Base-by-base conservation (phyloP, 805 yeast genomes). In the Suhomyces sp. region DNA sequence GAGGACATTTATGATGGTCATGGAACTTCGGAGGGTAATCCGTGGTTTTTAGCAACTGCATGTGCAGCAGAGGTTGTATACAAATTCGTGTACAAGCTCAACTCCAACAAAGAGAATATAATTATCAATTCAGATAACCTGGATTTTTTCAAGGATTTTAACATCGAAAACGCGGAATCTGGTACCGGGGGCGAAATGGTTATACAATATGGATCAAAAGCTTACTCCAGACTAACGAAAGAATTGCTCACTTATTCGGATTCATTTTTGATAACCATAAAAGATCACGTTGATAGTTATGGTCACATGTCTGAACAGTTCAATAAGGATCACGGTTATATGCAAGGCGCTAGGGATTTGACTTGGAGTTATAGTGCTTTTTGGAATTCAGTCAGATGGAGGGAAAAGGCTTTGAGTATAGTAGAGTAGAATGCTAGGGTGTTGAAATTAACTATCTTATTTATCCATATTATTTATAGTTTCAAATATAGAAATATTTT, bases 351-450 rank as follows among this genome's bases (percentile, higher is more conserved):
- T 0, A 69, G 72, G 50, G 82, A 88, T 60, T 79, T 93, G 59
- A 92, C 97, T 4, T 93, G 98, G 98, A 86, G 96, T 54, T 89
- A 89, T 65, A 82, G 90, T 29, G 79, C 96, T 4, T 81, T 87
- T 44, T 84, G 86, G 83, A 79, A 82, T 58, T 82, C 93, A 9
- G 71, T 80, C 52, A 76, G 85, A 65, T 81, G 88, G 84, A 83
- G 94, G 66, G 57, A 61, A 27, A 78, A 67, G 57, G 78, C 77
- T 0, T 47, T 69, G 17, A 24, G 21, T 12, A 12, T 13, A 6
- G 25, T 52, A 43, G 44, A 47, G 35, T 31, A n/a, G 31, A 27
- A 27, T 27, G 31, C 31, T 27, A n/a, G 9, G 8, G 35, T 13
- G 17, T n/a, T n/a, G 17, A 31, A 29, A 6, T n/a, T n/a, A 31